A percentile compares a stretch with the other conserved stretches of the same genome.
Conservation (phyloP, 1,139 yeast genomes). For the Hyphopichia khmerensis region DNA sequence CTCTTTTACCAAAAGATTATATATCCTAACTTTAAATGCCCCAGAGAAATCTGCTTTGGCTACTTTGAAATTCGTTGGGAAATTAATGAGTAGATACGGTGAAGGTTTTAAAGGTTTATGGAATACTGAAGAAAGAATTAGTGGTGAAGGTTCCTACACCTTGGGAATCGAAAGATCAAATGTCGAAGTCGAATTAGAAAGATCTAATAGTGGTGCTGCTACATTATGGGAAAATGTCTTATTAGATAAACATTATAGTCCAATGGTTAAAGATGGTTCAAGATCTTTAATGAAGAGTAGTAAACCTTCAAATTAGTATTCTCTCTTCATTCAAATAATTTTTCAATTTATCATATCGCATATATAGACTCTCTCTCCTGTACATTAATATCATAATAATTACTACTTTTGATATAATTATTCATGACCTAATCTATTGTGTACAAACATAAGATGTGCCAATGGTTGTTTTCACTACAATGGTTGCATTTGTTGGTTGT, state of each 20-base stretch:
- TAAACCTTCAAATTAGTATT: constrained; percentile 14
- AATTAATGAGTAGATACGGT: constrained; percentile 63
- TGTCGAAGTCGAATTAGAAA: constrained; percentile 57
- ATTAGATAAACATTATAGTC: constrained; percentile 78
- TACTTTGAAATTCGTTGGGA: constrained; percentile 70
- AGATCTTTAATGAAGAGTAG: constrained; percentile 45
- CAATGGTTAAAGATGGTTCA: constrained; percentile 60
- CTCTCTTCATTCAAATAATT: too few relatives aligned
- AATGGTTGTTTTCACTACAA: not conserved
- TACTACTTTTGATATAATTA: too few relatives aligned
- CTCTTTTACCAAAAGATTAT: constrained; percentile 80
- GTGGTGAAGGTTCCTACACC: constrained; percentile 64
- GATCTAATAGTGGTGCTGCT: constrained; percentile 84
- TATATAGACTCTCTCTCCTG: not conserved
- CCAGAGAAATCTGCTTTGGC: constrained; percentile 91
- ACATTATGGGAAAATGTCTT: constrained; percentile 85
- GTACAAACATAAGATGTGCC: too few relatives aligned
- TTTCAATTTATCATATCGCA: not conserved
- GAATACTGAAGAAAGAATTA: constrained; percentile 82
- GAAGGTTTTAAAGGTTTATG: constrained; percentile 72
- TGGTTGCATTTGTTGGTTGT: not conserved
- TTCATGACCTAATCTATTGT: not conserved
- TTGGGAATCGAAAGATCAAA: constrained; percentile 61
- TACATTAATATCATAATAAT: not conserved
- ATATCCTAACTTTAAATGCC: constrained; percentile 63